Evolutionary conservation across 306 rosid genomes (phyloP), one percentile per base, ranked within the genome.

Genomic region (Medicago truncatula): DNA sequence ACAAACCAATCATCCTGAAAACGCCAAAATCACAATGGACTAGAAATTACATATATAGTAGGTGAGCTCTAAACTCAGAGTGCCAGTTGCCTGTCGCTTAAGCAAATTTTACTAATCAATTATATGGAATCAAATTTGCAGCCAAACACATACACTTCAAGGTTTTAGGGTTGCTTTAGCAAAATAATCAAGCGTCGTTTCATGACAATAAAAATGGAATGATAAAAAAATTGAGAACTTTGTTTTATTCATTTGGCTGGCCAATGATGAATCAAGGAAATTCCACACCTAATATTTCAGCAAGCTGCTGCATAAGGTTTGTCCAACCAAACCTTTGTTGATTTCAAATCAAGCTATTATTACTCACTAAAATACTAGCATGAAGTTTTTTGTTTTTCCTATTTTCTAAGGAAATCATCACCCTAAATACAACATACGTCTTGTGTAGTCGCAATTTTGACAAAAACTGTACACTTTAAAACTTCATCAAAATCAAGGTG

Each of bases 301-400:
- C 61, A 66, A 11, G n/a, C 41, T 70, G 46, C 46, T 6, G 54
- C 62, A 64, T 36, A 43, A 43, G 3, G 7, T 11, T 44, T 12
- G 15, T 12, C 7, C 7, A 44, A 44, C 6, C 14, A 5, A 12
- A 20, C 52, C 5, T 74, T 74, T 5, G 34, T 44, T 7, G 44
- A 44, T 72, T 66, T 56, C 68, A 28, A 49, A 28, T 17, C 2
- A 34, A 54, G 67, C 36, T 67, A 41, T 56, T 43, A 34, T 14
- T 38, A 4, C 21, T 15, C 7, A 14, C 58, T 4, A 21, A 34
- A 2, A 34, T 40, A 41, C n/a, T 10, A 63, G 12, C 28, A 59
- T 34, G 46, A 16, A 46, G 5, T 1, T 31, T 39, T 40, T n/a
- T 67, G 9, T 11, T 14, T 8, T 10, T 44, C 25, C 38, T 18